Percentiles rank a stretch among this genome's conserved stretches.
These are phyloP conservation scores for Aspergillus homomorphus DNA, from an alignment of 495 filamentous ascomycete genomes.

Conservation along the genomic window DNA sequence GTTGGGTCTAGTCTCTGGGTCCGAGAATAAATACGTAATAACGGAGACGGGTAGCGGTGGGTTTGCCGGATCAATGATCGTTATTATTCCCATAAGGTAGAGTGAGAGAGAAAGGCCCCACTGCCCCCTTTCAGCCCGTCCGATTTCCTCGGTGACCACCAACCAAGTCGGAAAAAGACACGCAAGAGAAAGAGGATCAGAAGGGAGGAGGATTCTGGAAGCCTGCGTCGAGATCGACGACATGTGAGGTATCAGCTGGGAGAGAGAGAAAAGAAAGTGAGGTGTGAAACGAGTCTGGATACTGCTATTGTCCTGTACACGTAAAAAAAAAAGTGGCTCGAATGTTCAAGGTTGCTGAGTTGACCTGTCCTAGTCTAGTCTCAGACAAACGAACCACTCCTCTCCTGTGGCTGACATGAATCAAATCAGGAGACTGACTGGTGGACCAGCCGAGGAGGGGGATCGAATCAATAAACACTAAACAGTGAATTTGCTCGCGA, in stretches of 20 bases:
- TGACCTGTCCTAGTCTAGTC: background rate
- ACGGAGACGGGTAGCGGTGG: constrained; percentile 31
- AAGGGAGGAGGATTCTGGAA: background rate
- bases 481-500: constrained; percentile 14
- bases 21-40: constrained; percentile 24
- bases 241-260: background rate
- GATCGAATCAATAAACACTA: constrained; percentile 21
- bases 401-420: constrained; percentile 6
- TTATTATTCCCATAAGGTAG: no score
- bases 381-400: constrained; percentile 1
- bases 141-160: constrained; percentile 18
- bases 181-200: background rate
- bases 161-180: background rate
- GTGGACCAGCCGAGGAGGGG: constrained; percentile 11
- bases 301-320: background rate
- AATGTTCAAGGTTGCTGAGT: background rate
- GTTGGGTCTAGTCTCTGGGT: constrained; percentile 2
- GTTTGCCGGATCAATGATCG: constrained; percentile 24
- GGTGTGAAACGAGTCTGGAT: background rate
- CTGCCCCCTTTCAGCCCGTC: constrained; percentile 18
- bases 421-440: constrained; percentile 17
- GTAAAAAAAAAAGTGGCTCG: background rate
- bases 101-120: constrained; percentile 14
- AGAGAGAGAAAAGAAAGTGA: background rate
- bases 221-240: background rate